These are phyloP conservation scores for Mycena indigotica DNA, from an alignment of 768 basidiomycete genomes.

Conservation along the genomic window DNA sequence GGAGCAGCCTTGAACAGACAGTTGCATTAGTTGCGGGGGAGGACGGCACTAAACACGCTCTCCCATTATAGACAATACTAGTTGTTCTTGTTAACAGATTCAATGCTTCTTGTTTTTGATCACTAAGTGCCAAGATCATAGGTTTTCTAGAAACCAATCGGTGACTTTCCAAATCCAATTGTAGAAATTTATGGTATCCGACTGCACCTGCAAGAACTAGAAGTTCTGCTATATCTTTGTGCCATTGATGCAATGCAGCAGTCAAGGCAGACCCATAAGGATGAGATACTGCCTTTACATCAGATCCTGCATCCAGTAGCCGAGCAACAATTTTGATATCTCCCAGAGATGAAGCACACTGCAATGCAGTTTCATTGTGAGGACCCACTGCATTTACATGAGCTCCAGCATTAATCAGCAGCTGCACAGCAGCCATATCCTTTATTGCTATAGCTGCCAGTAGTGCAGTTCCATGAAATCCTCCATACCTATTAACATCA, in stretches of 20 bases:
- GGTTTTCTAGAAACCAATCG: no score
- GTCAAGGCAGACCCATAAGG: neutral
- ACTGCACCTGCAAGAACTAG: no score
- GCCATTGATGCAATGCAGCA: neutral
- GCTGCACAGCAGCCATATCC: neutral
- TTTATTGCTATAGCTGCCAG: neutral
- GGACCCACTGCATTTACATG: neutral
- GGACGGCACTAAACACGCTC: no score
- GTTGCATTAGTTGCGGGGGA: no score
- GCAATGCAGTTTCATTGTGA: neutral
- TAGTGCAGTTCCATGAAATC: neutral
- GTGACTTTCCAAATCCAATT: no score
- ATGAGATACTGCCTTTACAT: neutral
- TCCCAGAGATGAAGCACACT: neutral
- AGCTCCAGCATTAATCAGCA: neutral
- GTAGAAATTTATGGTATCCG: no score
- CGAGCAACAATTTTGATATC: neutral
- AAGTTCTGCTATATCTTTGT: no score
- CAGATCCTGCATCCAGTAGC: neutral
- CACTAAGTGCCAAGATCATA: no score
- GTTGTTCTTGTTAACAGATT: no score
- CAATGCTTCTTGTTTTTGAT: no score
- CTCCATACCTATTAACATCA: neutral
- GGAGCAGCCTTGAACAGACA: no score
- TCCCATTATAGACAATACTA: no score